Base-by-base conservation (phyloP, 768 basidiomycete species). In the Tylopilus cervinicoccineus region DNA sequence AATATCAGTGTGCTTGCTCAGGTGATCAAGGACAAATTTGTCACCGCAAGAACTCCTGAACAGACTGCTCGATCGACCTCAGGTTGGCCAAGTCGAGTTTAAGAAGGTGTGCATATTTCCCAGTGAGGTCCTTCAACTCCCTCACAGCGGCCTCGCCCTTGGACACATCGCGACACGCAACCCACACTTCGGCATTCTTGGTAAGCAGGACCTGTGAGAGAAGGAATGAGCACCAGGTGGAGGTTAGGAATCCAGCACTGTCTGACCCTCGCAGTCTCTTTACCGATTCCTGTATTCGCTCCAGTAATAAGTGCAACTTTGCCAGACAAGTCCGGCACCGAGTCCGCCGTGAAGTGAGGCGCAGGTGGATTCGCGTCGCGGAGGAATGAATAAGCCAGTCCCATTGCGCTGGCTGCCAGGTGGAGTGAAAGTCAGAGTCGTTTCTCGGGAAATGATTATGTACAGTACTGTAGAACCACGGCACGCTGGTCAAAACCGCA, bases 161-260 rank as follows among this genome's bases (percentile, higher is more conserved):
- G 20, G 60, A 56, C 45, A 64, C 37, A 45, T 61, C 68, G 5
- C 79, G 70, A 20, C 69, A 64, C 0, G 75, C 76, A n/a, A 82
- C 56, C 58, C 80, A 83, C 3, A 83, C 79, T 43, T 46, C 45
- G 43, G 52, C 52, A 3, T 51, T 45, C 19, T 45, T 53, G 33
- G 52, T 41, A 38, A 53, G 52, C 23, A 53, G 20, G 32, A 45
- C 52, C 52, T 53, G 11, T 16, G 6, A 26, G 26, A 26, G 22
- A 16, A 3, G 5, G 16, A 24, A n/a, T 50, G 42, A 28, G 14
- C 12, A 19, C 22, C 8, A 13, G 32, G n/a, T n/a, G n/a, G n/a
- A n/a, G n/a, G n/a, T n/a, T n/a, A n/a, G n/a, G n/a, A n/a, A n/a
- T n/a, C n/a, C n/a, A n/a, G n/a, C n/a, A n/a, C n/a, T n/a, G n/a